These are phyloP conservation scores for Apiospora marii DNA, from an alignment of 2,329 filamentous ascomycete species.

Conservation along the genomic window DNA sequence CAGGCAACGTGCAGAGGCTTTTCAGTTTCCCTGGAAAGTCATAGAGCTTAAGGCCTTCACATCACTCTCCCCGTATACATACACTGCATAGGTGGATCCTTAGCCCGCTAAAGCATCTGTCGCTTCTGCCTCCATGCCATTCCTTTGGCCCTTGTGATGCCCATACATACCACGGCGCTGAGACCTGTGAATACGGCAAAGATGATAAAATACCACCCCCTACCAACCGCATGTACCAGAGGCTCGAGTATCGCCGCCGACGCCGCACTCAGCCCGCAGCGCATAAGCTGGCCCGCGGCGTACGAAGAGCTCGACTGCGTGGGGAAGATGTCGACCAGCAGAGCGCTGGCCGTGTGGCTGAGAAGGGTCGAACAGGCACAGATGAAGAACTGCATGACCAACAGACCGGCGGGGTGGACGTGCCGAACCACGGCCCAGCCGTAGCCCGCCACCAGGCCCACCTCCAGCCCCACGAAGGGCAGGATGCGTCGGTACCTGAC, in stretches of 20 bases:
- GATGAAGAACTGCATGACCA: slow-evolving; percentile 28
- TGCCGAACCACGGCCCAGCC: slow-evolving; percentile 24
- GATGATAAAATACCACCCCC: slow-evolving; percentile 22
- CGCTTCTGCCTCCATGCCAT: background rate
- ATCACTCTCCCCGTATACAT: too few relatives aligned
- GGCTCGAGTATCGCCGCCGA: slow-evolving; percentile 25
- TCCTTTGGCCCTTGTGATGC: background rate
- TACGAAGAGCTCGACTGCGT: slow-evolving; percentile 26
- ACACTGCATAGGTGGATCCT: too few relatives aligned
- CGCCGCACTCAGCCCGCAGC: slow-evolving; percentile 27
- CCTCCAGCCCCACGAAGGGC: background rate
- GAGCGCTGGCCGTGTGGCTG: slow-evolving; percentile 25
- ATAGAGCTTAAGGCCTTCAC: background rate
- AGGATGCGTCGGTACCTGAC: background rate
- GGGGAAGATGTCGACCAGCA: slow-evolving; percentile 28
- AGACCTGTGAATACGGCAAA: background rate
- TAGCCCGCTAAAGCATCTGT: background rate
- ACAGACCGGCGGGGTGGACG: slow-evolving; percentile 21
- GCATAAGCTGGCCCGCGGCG: slow-evolving; percentile 23
- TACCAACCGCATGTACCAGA: slow-evolving; percentile 17
- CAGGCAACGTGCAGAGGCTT: slow-evolving; percentile 16
- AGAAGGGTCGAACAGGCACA: slow-evolving; percentile 25
- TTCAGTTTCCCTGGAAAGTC: background rate
- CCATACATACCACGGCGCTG: background rate
- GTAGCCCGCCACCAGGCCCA: slow-evolving; percentile 25